Percentiles rank a stretch among this genome's conserved stretches.
Conservation (phyloP, 768 basidiomycete genomes). For the Cystofilobasidium bisporidii region DNA sequence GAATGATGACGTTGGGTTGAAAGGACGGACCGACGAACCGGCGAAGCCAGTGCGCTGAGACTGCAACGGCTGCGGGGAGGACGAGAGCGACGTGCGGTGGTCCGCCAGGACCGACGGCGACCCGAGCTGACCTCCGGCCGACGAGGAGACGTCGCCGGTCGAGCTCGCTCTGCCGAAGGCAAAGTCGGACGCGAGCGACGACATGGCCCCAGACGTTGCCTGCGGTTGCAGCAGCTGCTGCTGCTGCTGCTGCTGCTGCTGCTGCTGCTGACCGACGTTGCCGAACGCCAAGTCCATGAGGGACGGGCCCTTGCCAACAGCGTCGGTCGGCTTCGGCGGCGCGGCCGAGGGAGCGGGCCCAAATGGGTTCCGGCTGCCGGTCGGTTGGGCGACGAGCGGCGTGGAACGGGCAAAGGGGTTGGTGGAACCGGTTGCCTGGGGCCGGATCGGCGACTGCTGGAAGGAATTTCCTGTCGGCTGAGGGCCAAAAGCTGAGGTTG, state of each 20-base stretch:
- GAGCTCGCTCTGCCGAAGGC: slow-evolving; percentile 50
- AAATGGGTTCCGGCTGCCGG: slow-evolving; percentile 92
- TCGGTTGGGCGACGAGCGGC: slow-evolving; percentile 74
- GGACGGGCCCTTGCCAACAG: slow-evolving; percentile 67
- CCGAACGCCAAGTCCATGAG: slow-evolving; percentile 57
- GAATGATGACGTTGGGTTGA: slow-evolving; percentile 73
- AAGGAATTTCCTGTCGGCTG: slow-evolving; percentile 13
- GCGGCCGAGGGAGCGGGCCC: slow-evolving; percentile 52
- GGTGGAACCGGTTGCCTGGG: slow-evolving; percentile 27
- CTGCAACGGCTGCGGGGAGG: slow-evolving; percentile 37
- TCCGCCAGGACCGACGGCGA: slow-evolving; percentile 23
- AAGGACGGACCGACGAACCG: slow-evolving; percentile 55
- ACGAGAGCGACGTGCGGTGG: slow-evolving; percentile 25
- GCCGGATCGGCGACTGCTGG: slow-evolving; percentile 1
- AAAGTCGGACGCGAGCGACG: slow-evolving; percentile 61
- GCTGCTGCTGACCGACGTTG: slow-evolving; percentile 8
- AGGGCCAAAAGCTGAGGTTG: background rate
- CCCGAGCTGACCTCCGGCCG: slow-evolving; percentile 11
- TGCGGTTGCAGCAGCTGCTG: slow-evolving; percentile 7
- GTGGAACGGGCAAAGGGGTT: slow-evolving; percentile 37
- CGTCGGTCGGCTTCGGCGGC: slow-evolving; percentile 46
- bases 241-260: slow-evolving; percentile 18
- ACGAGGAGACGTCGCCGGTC: slow-evolving; percentile 42
- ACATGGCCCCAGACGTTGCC: slow-evolving; percentile 22
- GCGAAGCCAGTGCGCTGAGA: slow-evolving; percentile 49